Evolutionary conservation across 306 rosid genomes (phyloP).

Genomic region (Cicer chorassanicum): DNA sequence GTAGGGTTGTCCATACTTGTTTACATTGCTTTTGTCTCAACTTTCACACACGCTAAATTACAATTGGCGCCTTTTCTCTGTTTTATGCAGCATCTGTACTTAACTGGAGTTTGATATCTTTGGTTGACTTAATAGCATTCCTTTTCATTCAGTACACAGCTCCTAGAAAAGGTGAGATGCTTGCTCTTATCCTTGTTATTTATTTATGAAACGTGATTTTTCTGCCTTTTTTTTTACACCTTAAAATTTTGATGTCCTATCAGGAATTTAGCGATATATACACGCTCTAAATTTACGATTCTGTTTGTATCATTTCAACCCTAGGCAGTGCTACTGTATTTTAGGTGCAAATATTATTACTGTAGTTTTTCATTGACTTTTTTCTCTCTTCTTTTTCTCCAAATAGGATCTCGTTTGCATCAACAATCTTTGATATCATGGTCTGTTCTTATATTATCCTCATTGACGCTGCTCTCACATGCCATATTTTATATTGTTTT

Average conservation of each 20-base stretch:
- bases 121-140: slow-evolving; percentile 53
- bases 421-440: slow-evolving; percentile 68
- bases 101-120: slow-evolving; percentile 55
- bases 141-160: slow-evolving; percentile 53
- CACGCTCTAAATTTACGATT: neutral
- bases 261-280: slow-evolving; percentile 1
- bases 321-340: slow-evolving; percentile 13
- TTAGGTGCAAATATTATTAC: slow-evolving; percentile 22
- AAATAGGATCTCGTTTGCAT: slow-evolving; percentile 62
- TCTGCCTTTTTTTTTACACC: neutral
- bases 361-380: slow-evolving; percentile 19
- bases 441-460: slow-evolving; percentile 67
- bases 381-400: neutral
- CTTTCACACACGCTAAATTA: neutral
- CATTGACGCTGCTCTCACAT: slow-evolving; percentile 68
- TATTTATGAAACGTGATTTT: slow-evolving; percentile 5
- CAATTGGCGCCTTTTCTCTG: slow-evolving; percentile 16
- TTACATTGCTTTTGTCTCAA: slow-evolving; percentile 6
- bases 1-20: slow-evolving; percentile 1
- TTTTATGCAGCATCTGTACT: slow-evolving; percentile 53
- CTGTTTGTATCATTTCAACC: slow-evolving; percentile 28
- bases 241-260: slow-evolving; percentile 21
- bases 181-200: slow-evolving; percentile 27
- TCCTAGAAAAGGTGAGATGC: slow-evolving; percentile 52
- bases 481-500: slow-evolving; percentile 65